Percentiles rank a stretch among this genome's conserved stretches.
These are phyloP conservation scores for Immersiella caudata DNA, from an alignment of 495 filamentous ascomycete genomes.

Conservation along the genomic window DNA sequence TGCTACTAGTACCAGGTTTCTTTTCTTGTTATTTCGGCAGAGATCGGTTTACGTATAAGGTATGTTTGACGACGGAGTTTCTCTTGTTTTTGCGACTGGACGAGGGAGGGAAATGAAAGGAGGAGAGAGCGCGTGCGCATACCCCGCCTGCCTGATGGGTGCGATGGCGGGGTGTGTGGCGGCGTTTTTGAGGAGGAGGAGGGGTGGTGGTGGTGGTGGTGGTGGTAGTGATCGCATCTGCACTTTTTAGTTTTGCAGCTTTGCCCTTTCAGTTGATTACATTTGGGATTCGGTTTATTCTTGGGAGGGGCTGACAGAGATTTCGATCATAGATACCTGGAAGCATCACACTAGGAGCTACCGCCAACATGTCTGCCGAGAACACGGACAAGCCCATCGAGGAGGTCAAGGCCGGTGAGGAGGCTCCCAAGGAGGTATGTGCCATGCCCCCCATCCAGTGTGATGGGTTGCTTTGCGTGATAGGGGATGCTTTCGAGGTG, in stretches of 20 bases:
- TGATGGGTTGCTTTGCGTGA: background rate
- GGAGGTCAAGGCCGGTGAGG: conserved; percentile 37
- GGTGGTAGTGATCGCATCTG: background rate
- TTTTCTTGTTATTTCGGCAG: no score
- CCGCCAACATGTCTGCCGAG: conserved; percentile 47
- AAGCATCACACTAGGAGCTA: background rate
- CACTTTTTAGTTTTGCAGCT: background rate
- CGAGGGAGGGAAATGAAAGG: background rate
- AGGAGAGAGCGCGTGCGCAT: background rate
- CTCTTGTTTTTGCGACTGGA: background rate
- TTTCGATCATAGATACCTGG: conserved; percentile 5
- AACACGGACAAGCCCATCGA: conserved; percentile 42
- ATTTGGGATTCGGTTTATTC: background rate
- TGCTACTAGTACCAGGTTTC: background rate
- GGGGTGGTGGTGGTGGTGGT: background rate
- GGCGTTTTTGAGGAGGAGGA: background rate
- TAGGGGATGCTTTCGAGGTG: background rate
- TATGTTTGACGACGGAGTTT: background rate
- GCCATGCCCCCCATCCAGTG: background rate
- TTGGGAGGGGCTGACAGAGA: background rate
- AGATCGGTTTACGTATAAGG: background rate
- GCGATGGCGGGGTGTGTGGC: background rate
- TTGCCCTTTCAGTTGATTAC: background rate
- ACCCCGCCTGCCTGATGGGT: background rate
- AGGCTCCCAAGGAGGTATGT: conserved; percentile 32